A percentile compares a stretch with the other conserved stretches of the same genome.
Conservation (phyloP, 768 basidiomycete species). For the Saitozyma sp. region DNA sequence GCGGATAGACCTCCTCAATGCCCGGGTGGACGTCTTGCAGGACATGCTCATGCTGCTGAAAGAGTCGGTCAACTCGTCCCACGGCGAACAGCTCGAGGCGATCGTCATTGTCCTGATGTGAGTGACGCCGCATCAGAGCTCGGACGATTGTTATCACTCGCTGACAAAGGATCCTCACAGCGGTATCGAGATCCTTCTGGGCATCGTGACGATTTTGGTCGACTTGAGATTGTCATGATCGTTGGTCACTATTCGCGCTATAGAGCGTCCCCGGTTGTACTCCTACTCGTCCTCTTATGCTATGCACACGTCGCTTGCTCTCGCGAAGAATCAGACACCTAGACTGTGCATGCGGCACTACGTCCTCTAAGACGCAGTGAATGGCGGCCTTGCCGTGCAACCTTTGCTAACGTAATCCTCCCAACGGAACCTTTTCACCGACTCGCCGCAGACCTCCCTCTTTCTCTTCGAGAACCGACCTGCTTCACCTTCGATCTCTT, state of each 20-base stretch:
- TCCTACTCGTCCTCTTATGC: not conserved
- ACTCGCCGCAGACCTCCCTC: too few relatives aligned
- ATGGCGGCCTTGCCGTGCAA: too few relatives aligned
- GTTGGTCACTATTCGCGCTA: not conserved
- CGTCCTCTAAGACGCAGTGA: too few relatives aligned
- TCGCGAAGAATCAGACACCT: too few relatives aligned
- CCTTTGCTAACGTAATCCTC: too few relatives aligned
- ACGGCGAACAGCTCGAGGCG: constrained; percentile 86
- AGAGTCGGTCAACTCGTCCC: constrained; percentile 86
- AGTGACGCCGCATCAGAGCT: constrained; percentile 64
- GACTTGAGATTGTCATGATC: constrained; percentile 59
- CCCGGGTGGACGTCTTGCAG: constrained; percentile 91
- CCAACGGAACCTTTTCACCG: too few relatives aligned
- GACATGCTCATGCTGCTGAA: constrained; percentile 95
- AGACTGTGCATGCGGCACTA: too few relatives aligned
- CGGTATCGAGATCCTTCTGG: constrained; percentile 64
- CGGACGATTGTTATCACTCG: not conserved
- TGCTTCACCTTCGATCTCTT: too few relatives aligned
- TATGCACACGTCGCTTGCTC: not conserved
- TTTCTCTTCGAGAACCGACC: too few relatives aligned
- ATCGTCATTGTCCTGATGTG: constrained; percentile 89
- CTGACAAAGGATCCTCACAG: constrained; percentile 6
- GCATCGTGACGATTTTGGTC: constrained; percentile 85
- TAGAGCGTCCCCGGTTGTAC: not conserved
- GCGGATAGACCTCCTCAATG: constrained; percentile 86